Evolutionary conservation across 164 flowering plant genomes (phyloP), one percentile per base, ranked within the genome.

Genomic region (Vitis rupestris): DNA sequence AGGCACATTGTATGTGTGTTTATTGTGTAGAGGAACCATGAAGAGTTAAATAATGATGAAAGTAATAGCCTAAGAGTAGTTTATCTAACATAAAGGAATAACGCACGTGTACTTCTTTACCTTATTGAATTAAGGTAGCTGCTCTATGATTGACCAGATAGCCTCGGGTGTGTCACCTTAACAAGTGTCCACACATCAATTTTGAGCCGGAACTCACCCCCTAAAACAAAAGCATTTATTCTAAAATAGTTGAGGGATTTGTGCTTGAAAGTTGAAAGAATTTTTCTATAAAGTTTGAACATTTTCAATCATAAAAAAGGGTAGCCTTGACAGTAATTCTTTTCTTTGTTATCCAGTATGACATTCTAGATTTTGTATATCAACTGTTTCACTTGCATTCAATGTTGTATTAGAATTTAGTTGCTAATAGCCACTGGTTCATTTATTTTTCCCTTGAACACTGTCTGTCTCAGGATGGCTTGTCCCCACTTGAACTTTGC

Each of bases 401-500:
- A 37, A 50, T 70, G 12, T 61, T 17, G 19, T 61, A 15, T 29
- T 59, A 14, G 7, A 9, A 37, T 19, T 56, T 11, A 37, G 7
- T 53, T 55, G 6, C 12, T 47, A 3, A 16, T 2, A 37, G 17
- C 12, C 12, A 17, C 5, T 1, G 2, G 12, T 3, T 30, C 10
- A 4, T 50, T 17, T 27, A 54, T 44, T 67, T 23, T 23, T 50
- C 27, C 14, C 8, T 3, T 15, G 44, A 6, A 37, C 27, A 37
- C 60, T 66, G 7, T 44, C 50, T 69, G 50, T 62, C 19, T 59
- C 80, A 91, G 97, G 93, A 90, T 77, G 97, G 97, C 9, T 79
- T 90, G 55, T 90, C 97, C 50, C 90, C 97, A 49, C 85, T 92
- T 12, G 92, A 90, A 16, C 77, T 94, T 9, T 92, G 98, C 82